These are phyloP conservation scores for Entomortierella beljakovae DNA, from an alignment of 192 early-diverging fungal species.

Conservation along the genomic window DNA sequence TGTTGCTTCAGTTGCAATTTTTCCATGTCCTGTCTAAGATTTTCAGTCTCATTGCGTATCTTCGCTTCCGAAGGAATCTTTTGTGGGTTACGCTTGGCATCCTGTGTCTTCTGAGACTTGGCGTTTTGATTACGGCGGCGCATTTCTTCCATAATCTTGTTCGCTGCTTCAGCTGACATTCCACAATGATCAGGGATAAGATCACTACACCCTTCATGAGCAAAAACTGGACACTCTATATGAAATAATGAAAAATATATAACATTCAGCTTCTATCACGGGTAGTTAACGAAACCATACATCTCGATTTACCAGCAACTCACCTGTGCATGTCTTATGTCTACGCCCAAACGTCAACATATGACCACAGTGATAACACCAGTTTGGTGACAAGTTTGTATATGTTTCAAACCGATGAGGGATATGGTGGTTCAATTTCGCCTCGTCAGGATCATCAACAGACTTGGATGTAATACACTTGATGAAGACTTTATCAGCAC, in stretches of 20 bases:
- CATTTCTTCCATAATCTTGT: constrained; percentile 87
- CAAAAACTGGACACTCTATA: constrained; percentile 83
- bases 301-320: not conserved
- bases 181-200: constrained; percentile 95
- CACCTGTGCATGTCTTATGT: constrained; percentile 66
- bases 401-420: constrained; percentile 94
- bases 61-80: constrained; percentile 50
- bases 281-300: no score
- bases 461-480: constrained; percentile 85
- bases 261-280: not conserved
- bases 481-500: constrained; percentile 82
- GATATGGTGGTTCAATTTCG: constrained; percentile 89
- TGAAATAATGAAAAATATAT: constrained; percentile 19
- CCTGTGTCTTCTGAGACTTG: constrained; percentile 38
- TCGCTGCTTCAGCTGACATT: constrained; percentile 84
- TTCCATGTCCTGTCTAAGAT: constrained; percentile 46
- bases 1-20: constrained; percentile 47
- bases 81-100: constrained; percentile 52
- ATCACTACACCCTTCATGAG: constrained; percentile 86
- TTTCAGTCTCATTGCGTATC: constrained; percentile 27
- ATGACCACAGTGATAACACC: constrained; percentile 98
- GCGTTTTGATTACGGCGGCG: constrained; percentile 60
- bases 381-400: constrained; percentile 84
- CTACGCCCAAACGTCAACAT: constrained; percentile 88
- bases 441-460: constrained; percentile 74